Evolutionary conservation across 352 stramenopile species (phyloP).

Genomic region (Phytophthora uliginosa): DNA sequence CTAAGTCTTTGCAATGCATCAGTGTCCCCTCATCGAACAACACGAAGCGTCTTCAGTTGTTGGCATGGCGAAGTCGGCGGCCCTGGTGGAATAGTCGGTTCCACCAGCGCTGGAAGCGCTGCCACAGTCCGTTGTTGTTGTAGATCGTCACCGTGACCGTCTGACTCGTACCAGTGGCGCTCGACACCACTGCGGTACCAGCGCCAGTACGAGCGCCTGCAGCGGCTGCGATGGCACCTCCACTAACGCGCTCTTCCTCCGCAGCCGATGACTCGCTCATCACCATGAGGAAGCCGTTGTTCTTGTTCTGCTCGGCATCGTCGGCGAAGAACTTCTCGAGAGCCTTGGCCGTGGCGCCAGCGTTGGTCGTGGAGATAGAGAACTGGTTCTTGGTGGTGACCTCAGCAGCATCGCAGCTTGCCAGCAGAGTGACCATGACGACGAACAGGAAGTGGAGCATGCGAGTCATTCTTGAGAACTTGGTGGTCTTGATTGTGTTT

Average conservation of each 20-base stretch:
- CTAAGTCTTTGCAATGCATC: neutral
- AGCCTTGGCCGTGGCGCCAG: slow-evolving; percentile 15
- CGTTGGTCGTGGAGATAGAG: slow-evolving; percentile 16
- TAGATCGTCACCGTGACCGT: slow-evolving; percentile 29
- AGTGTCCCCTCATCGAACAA: neutral
- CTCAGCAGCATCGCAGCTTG: slow-evolving; percentile 6
- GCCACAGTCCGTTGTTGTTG: slow-evolving; percentile 38
- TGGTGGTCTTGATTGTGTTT: neutral
- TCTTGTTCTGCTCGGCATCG: slow-evolving; percentile 14
- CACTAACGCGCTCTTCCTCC: slow-evolving; percentile 18
- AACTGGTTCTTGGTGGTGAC: slow-evolving; percentile 18
- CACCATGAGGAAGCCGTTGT: slow-evolving; percentile 25
- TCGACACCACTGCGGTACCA: slow-evolving; percentile 19
- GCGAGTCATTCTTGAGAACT: slow-evolving; percentile 16
- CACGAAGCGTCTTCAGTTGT: neutral
- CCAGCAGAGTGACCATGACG: slow-evolving; percentile 14
- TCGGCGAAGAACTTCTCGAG: slow-evolving; percentile 23
- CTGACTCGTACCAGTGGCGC: neutral
- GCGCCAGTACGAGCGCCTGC: slow-evolving; percentile 21
- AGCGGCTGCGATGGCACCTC: slow-evolving; percentile 5
- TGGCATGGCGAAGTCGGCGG: slow-evolving; percentile 1
- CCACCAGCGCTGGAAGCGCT: slow-evolving; percentile 30
- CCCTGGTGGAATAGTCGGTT: slow-evolving; percentile 15
- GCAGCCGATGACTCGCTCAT: slow-evolving; percentile 7
- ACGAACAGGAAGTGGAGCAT: slow-evolving; percentile 16